Percentiles rank a stretch among this genome's conserved stretches.
Conservation (phyloP, 2,329 filamentous ascomycete species). For the Colletotrichum simmondsii region DNA sequence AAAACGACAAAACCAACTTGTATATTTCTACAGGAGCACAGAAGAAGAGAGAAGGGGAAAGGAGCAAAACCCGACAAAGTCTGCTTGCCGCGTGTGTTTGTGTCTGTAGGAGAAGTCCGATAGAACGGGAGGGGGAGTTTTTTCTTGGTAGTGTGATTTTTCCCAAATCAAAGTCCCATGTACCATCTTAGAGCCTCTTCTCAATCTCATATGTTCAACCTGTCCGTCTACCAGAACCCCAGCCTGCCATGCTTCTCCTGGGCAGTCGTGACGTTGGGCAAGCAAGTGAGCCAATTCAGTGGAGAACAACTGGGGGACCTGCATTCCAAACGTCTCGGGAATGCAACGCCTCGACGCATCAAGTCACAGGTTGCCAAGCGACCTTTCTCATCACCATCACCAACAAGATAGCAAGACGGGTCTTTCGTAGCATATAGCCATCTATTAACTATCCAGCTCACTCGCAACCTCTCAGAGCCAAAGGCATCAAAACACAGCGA, state of each 20-base stretch:
- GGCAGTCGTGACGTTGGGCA: not conserved
- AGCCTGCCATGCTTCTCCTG: too few relatives aligned
- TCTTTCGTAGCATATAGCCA: not conserved
- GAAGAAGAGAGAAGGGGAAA: conserved; percentile 25
- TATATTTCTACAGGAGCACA: conserved; percentile 50
- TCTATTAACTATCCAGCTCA: not conserved
- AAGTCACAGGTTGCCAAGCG: not conserved
- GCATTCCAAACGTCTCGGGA: not conserved
- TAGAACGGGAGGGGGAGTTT: conserved; percentile 23
- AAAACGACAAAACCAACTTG: conserved; percentile 39
- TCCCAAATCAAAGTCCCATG: conserved; percentile 30
- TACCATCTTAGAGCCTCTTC: conserved; percentile 23
- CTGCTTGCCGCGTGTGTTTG: conserved; percentile 15
- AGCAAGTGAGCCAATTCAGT: conserved; percentile 11
- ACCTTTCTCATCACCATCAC: not conserved
- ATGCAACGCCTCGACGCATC: not conserved
- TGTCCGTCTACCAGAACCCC: not conserved
- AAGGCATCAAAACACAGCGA: not conserved
- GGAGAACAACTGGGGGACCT: not conserved
- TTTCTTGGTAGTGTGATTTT: conserved; percentile 33
- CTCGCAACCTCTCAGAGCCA: not conserved
- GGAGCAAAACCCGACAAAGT: conserved; percentile 18
- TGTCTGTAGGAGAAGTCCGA: conserved; percentile 22
- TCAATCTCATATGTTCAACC: conserved; percentile 14
- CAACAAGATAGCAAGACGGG: too few relatives aligned